Percentiles rank a stretch among this genome's conserved stretches.
Evolutionary conservation across 2,329 filamentous ascomycete genomes (phyloP).

Genomic region (Magnaporthiopsis rhizophila): DNA sequence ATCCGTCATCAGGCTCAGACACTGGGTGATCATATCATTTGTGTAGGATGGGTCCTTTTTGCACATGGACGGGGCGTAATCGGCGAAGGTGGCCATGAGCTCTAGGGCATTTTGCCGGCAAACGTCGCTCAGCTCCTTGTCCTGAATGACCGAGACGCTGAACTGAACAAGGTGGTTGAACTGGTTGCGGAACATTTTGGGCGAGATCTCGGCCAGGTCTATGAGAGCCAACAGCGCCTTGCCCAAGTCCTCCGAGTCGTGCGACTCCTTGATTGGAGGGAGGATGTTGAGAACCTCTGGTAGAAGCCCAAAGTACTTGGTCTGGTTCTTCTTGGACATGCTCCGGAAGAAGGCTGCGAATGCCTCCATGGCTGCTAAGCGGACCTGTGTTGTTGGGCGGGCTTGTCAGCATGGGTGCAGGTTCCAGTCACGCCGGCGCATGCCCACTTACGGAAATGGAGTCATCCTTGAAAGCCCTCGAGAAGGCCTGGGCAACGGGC

Average conservation of each 20-base stretch:
- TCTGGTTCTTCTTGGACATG: constrained; percentile 76
- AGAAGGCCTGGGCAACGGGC: constrained; percentile 80
- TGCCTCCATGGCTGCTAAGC: constrained; percentile 89
- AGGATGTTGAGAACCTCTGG: constrained; percentile 91
- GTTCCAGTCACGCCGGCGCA: not conserved
- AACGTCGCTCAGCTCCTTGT: constrained; percentile 87
- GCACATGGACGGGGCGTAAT: constrained; percentile 90
- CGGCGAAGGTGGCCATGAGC: constrained; percentile 95
- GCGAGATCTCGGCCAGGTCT: constrained; percentile 86
- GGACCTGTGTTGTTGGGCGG: constrained; percentile 48
- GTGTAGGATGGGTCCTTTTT: constrained; percentile 90
- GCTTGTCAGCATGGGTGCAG: not conserved
- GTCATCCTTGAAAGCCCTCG: constrained; percentile 84
- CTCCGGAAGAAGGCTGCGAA: constrained; percentile 95
- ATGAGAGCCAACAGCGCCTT: constrained; percentile 87
- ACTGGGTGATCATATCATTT: constrained; percentile 96
- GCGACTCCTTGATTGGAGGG: constrained; percentile 83
- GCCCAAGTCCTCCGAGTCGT: constrained; percentile 84
- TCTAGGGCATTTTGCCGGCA: constrained; percentile 92
- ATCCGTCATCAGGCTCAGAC: constrained; percentile 95
- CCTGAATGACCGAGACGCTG: constrained; percentile 85
- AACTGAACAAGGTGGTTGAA: constrained; percentile 92
- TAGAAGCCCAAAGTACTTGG: constrained; percentile 80
- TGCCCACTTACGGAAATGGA: constrained; percentile 59
- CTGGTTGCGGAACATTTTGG: constrained; percentile 95